Evolutionary conservation across 331 rosid genomes (phyloP), one percentile per base, ranked within the genome.

Genomic region (Stylosanthes scabra): DNA sequence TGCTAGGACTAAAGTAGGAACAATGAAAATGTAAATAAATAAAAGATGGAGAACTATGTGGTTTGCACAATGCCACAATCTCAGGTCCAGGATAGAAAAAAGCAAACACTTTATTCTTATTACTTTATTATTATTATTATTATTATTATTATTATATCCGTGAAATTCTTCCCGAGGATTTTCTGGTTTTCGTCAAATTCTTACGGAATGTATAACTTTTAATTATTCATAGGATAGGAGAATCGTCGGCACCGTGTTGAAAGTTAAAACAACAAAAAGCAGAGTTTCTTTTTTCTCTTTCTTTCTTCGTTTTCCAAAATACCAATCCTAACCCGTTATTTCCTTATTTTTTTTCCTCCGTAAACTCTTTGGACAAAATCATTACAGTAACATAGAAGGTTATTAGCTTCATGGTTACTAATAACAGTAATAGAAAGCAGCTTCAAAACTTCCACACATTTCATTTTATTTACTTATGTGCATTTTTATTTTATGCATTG

Each of bases 401-500:
- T 20, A 20, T 20, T 56, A 46, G n/a, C 6, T 47, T 72, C 76
- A 59, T 31, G 1, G 12, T 34, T 34, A 39, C 50, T 27, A 51
- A 31, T 51, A 37, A 46, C 14, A 37, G 10, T 49, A 74, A 27
- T 14, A 41, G n/a, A 64, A 72, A 63, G 55, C 11, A 31, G 66
- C 64, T n/a, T 44, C 14, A 64, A 14, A 54, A 28, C 40, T 59
- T 59, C 60, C 40, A 52, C 57, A 41, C 63, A 25, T 64, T 74
- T 45, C 52, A 65, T n/a, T 62, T 85, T 82, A 83, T 89, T 81
- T 70, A 54, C 60, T 49, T 63, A 68, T 80, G 59, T 59, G 74
- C 74, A 71, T 76, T 3, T 15, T 47, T 31, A 71, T 74, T 74
- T 78, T 62, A 69, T 70, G 58, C 66, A 63, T 65, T 67, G 49